Evolutionary conservation across 176 grass and related monocot genomes (phyloP).

Genomic region (Triticum monococcum): DNA sequence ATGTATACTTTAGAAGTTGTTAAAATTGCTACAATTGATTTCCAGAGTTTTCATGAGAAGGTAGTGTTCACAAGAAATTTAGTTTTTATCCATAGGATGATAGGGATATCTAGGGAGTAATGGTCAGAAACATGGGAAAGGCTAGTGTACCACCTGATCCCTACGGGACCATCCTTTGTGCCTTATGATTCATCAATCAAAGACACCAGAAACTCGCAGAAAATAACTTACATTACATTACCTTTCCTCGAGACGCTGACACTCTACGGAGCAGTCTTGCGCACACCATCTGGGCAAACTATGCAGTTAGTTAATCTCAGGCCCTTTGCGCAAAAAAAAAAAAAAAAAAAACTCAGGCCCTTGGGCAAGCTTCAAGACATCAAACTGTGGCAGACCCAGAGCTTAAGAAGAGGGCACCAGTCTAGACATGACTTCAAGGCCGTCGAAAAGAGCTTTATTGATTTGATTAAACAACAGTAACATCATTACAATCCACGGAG

Average conservation of each 20-base stretch:
- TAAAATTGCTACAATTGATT: not conserved
- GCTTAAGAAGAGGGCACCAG: not conserved
- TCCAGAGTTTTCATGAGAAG: not conserved
- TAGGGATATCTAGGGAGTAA: not conserved
- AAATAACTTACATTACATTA: not conserved
- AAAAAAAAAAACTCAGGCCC: not conserved
- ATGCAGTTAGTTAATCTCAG: constrained; percentile 33
- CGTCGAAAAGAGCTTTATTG: not conserved
- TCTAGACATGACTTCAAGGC: not conserved
- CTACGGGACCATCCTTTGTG: not conserved
- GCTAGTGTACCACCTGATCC: not conserved
- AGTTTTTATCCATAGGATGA: not conserved
- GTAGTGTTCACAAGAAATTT: not conserved
- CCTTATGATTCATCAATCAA: not conserved
- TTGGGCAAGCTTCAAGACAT: constrained; percentile 6
- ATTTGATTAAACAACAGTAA: not conserved
- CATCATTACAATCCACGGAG: not conserved
- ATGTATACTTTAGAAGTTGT: not conserved
- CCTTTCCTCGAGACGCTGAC: constrained; percentile 10
- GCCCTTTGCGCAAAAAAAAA: not conserved
- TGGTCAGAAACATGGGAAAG: not conserved
- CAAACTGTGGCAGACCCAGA: not conserved
- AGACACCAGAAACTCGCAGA: not conserved
- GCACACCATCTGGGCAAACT: not conserved
- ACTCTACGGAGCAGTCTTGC: constrained; percentile 25